Evolutionary conservation across 1,139 yeast genomes (phyloP), one percentile per base, ranked within the genome.

Genomic region (Yamadazyma kanchanaburiensis): DNA sequence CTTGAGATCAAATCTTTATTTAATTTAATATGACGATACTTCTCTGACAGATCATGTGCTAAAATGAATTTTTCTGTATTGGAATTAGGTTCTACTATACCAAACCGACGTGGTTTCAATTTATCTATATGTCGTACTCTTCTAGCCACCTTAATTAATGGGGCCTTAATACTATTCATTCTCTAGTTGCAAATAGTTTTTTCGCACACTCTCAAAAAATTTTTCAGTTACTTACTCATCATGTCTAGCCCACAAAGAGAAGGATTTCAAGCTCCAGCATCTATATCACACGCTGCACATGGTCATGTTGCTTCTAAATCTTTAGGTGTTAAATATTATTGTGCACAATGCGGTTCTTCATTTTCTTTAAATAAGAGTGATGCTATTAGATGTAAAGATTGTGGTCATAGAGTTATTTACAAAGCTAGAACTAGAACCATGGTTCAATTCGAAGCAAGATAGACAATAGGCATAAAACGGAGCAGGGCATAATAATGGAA

Each of bases 401-500:
- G 98, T 62, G 98, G 98, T 39, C 98, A 91, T 64, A 82, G 98
- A 64, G 97, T 91, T 41, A 70, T 91, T 45, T 87, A 91, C 69
- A 91, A 91, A 69, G 95, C 96, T 43, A 81, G 98, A 70, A 89
- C 97, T 28, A 84, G 89, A 70, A 78, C 97, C 66, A 87, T 89
- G 94, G 94, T 78, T 43, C 77, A 68, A 52, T 71, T 64, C 42
- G 74, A 67, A 50, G 74, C 75, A 24, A 67, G 75, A 47, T 69
- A 57, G 41, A 12, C 20, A 18, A 15, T 21, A 5, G 5, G 10
- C 4, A 4, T 11, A 5, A n/a, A 9, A 9, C 24, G 13, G 10
- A 18, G 20, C n/a, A n/a, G n/a, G n/a, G n/a, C n/a, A n/a, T n/a
- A n/a, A n/a, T n/a, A n/a, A n/a, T n/a, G n/a, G n/a, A n/a, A n/a